A percentile compares a stretch with the other conserved stretches of the same genome.
Conservation (phyloP, 495 filamentous ascomycete species). For the Xylaria cubensis region DNA sequence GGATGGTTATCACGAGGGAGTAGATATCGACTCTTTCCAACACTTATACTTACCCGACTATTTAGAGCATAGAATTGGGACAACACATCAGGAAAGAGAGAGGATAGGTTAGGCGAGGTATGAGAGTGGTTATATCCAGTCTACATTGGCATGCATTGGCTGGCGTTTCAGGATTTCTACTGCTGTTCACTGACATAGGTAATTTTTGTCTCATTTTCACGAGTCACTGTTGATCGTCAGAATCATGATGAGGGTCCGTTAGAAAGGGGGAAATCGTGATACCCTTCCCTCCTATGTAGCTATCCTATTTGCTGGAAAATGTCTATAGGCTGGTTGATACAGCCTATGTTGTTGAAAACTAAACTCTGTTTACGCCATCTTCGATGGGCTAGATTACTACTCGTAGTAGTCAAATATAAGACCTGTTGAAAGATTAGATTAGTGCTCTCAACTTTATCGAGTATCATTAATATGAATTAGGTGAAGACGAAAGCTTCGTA, state of each 20-base stretch:
- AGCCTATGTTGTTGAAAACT: neutral
- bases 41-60: conserved; percentile 9
- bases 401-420: neutral
- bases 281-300: conserved; percentile 17
- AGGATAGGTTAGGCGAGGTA: neutral
- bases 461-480: neutral
- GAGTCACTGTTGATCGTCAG: conserved; percentile 11
- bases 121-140: conserved; percentile 18
- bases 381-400: neutral
- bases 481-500: neutral
- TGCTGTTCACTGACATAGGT: conserved; percentile 12
- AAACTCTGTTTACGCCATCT: neutral
- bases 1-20: neutral
- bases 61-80: conserved; percentile 26
- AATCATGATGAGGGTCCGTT: conserved; percentile 6
- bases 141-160: conserved; percentile 26
- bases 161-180: conserved; percentile 29
- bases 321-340: neutral
- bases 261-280: conserved; percentile 12
- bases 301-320: neutral
- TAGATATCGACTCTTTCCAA: conserved; percentile 16
- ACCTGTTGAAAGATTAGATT: neutral
- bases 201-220: conserved; percentile 23
- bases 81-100: conserved; percentile 11
- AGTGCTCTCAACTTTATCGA: neutral